phyloP scores from a whole-genome alignment of 768 basidiomycete genomes.

The Artomyces pyxidatus region DNA sequence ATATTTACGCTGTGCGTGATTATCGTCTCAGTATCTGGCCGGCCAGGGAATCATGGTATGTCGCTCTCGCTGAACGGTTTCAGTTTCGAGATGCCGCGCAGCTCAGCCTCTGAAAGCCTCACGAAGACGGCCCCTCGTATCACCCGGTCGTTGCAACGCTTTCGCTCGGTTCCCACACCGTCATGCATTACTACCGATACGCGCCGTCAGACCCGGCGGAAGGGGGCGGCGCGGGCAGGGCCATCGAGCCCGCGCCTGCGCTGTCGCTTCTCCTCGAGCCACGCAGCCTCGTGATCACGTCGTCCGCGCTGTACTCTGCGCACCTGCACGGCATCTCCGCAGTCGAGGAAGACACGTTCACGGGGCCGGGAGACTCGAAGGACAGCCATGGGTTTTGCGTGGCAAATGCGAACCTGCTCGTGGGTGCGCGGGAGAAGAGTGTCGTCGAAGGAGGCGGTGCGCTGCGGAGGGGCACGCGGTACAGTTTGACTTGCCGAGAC shows the following conservation, averaged over 20 bases:
- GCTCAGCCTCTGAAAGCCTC: conserved; percentile 46
- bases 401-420: conserved; percentile 52
- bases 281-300: conserved; percentile 77
- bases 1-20: conserved; percentile 10
- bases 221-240: conserved; percentile 30
- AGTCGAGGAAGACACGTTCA: conserved; percentile 38
- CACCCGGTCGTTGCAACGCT: conserved; percentile 86
- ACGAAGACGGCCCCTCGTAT: conserved; percentile 89
- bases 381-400: conserved; percentile 28
- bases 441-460: conserved; percentile 40
- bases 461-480: conserved; percentile 51
- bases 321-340: conserved; percentile 80
- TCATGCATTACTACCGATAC: conserved; percentile 80
- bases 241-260: conserved; percentile 57
- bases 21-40: conserved; percentile 64
- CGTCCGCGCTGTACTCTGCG: conserved; percentile 53
- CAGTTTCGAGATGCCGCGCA: conserved; percentile 9
- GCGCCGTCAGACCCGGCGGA: conserved; percentile 1
- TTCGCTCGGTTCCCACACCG: conserved; percentile 74
- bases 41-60: conserved; percentile 91
- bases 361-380: conserved; percentile 5
- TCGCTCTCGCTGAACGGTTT: conserved; percentile 2
- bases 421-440: conserved; percentile 29
- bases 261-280: conserved; percentile 77
- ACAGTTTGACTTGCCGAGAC: conserved; percentile 83